Conservation (phyloP, 345 rosid genomes). For the Limnanthes douglasii region DNA sequence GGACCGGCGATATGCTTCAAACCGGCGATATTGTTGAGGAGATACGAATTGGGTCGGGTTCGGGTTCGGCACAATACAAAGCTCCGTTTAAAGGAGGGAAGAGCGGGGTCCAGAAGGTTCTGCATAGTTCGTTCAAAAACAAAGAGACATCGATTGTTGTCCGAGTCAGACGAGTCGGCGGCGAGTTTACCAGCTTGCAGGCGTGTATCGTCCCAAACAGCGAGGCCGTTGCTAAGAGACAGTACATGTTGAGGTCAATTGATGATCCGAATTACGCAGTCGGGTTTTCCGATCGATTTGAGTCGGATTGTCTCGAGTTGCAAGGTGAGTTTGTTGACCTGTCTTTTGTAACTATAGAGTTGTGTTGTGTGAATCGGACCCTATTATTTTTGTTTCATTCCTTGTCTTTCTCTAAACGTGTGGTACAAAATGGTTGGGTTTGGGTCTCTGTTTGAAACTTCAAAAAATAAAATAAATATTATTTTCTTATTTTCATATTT, state of each 20-base stretch:
- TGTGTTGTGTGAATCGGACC: too few relatives aligned
- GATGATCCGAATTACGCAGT: slow-evolving; percentile 83
- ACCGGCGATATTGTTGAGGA: slow-evolving; percentile 98
- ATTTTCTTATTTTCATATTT: too few relatives aligned
- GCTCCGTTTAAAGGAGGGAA: slow-evolving; percentile 87
- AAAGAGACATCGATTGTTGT: slow-evolving; percentile 76
- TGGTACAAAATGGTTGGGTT: too few relatives aligned
- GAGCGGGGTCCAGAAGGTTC: slow-evolving; percentile 63
- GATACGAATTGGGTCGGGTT: slow-evolving; percentile 52
- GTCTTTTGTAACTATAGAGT: too few relatives aligned
- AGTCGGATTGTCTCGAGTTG: slow-evolving; percentile 63
- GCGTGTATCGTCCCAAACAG: slow-evolving; percentile 89
- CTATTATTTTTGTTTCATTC: too few relatives aligned
- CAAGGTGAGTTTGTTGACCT: slow-evolving; percentile 45
- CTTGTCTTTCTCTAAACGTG: too few relatives aligned
- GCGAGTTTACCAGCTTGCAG: slow-evolving; percentile 57
- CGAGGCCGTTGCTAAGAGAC: slow-evolving; percentile 49
- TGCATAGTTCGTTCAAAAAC: slow-evolving; percentile 47
- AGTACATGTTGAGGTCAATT: slow-evolving; percentile 72
- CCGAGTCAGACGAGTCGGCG: slow-evolving; percentile 51
- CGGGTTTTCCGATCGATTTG: slow-evolving; percentile 77
- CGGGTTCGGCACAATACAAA: slow-evolving; percentile 19
- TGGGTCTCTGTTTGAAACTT: too few relatives aligned
- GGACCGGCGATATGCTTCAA: slow-evolving; percentile 95
- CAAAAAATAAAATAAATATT: too few relatives aligned